Evolutionary conservation across 306 rosid genomes (phyloP).

Genomic region (Sicyos baderoa): DNA sequence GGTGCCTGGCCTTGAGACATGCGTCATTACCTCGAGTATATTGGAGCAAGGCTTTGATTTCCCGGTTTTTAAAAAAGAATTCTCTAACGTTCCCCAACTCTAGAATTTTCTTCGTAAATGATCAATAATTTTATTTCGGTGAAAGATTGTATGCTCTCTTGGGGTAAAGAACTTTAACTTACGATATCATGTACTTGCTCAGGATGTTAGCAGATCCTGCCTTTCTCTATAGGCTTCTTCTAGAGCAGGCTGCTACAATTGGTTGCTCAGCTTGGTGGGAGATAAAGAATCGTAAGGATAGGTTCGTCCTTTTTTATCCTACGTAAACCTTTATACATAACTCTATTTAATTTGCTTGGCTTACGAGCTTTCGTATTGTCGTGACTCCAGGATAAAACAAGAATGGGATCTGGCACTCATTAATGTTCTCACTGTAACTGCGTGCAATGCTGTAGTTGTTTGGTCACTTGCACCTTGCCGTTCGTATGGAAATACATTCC

Average conservation of each 20-base stretch:
- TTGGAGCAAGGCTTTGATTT: no score
- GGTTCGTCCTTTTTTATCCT: conserved; percentile 35
- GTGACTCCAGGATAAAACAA: conserved; percentile 68
- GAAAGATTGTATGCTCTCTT: background rate
- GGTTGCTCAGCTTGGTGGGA: conserved; percentile 93
- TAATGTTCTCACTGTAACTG: conserved; percentile 84
- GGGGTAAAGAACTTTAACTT: background rate
- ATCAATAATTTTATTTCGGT: background rate
- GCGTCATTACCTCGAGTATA: no score
- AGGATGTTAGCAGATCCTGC: conserved; percentile 99
- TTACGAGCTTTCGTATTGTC: conserved; percentile 19
- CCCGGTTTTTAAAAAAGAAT: background rate
- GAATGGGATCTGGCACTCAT: conserved; percentile 97
- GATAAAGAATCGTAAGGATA: conserved; percentile 71
- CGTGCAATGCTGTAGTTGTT: conserved; percentile 93
- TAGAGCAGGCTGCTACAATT: conserved; percentile 78
- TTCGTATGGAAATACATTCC: conserved; percentile 91
- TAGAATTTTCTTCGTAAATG: background rate
- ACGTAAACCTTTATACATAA: conserved; percentile 17
- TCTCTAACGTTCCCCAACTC: background rate
- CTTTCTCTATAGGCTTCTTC: conserved; percentile 65
- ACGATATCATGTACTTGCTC: conserved; percentile 18
- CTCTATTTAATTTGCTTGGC: conserved; percentile 19
- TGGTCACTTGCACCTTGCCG: conserved; percentile 99
- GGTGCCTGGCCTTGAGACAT: no score